Evolutionary conservation across 164 flowering plant genomes (phyloP), one percentile per base, ranked within the genome.

Genomic region (Chloranthus sessilifolius): DNA sequence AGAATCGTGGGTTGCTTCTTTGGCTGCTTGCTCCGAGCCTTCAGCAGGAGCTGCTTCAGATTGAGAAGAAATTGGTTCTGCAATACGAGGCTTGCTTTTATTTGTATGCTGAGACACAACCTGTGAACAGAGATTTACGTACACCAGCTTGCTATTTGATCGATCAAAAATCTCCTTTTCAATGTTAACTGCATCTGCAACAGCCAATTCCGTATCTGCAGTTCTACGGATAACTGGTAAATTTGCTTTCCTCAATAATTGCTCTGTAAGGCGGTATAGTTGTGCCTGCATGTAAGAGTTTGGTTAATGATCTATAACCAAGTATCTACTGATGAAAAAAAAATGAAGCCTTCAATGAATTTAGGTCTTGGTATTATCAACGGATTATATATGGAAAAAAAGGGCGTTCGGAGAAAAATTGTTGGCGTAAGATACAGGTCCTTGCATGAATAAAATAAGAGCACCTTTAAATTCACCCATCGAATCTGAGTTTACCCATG

Each of bases 121-220:
- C 62, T 81, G 98, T 24, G 98, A 75, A 60, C 96, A 88, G 22
- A 91, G 74, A 63, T 91, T 91, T 48, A 81, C 45, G 55, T 91
- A 91, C 2, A 88, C 98, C 23, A 81, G 64, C 67, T 88, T 91
- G 79, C 89, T 83, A 51, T 66, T 88, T 62, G 98, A 85, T 62
- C 66, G 75, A 52, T 80, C 74, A 49, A 82, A 91, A 55, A 85
- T 65, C 58, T 63, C 80, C 62, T 71, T 88, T 63, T 91, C 98
- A 60, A 92, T 73, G 53, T 92, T 92, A 60, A 79, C 55, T 5
- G 98, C 95, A 82, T 92, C 98, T 9, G 87, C 98, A 73, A 88
- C 74, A 25, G 98, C 99, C 63, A 92, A 68, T 67, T 88, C 97
- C 22, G 91, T 79, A 19, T 59, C 95, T 55, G 89, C 99, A 53